Evolutionary conservation across 2,329 filamentous ascomycete genomes (phyloP), one percentile per base, ranked within the genome.

Genomic region (Fusarium virguliforme): DNA sequence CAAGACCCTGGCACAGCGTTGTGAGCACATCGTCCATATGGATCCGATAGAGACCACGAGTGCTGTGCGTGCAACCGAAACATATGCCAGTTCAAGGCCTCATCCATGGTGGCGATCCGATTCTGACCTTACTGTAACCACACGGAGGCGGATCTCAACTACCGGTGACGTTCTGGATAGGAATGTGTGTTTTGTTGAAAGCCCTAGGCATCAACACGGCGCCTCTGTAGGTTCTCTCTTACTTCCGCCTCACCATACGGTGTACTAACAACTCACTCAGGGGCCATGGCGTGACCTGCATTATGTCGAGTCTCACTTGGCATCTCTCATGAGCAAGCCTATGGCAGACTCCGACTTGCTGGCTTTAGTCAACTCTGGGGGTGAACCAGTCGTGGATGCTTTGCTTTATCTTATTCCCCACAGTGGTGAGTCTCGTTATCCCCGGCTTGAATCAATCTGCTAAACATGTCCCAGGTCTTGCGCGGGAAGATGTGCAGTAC

Each of bases 141-240:
- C 88, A 51, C 87, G 90, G 76, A 87, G 92, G 75, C 93, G 91
- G 78, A 95, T 92, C 6, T 77, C 76, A 6, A 56, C 67, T 57
- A 90, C 90, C 8, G 94, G 96, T 70, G 88, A 90, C 24, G 88
- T 98, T 40, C 83, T 98, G 50, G 95, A 98, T 78, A 89, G 95
- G 32, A 99, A 99, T 77, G 82, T 99, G 6, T 97, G 94, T 80
- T 98, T 99, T 78, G 90, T 98, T 64, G 95, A 98, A 81, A 95
- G 93, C 3, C 89, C 92, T 10, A 90, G 91, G 12, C 90, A 89
- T 79, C 83, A 85, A 41, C 82, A 79, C 70, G 85, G 85, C 50
- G 84, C 83, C 50, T 88, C 86, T 38, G 86, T 90, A 80, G 67
- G 87, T 80, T 62, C 18, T 41, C 28, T 24, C 46, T 24, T 32